Conservation (phyloP, 805 yeast genomes). For the Jamesozyma spencerorum region DNA sequence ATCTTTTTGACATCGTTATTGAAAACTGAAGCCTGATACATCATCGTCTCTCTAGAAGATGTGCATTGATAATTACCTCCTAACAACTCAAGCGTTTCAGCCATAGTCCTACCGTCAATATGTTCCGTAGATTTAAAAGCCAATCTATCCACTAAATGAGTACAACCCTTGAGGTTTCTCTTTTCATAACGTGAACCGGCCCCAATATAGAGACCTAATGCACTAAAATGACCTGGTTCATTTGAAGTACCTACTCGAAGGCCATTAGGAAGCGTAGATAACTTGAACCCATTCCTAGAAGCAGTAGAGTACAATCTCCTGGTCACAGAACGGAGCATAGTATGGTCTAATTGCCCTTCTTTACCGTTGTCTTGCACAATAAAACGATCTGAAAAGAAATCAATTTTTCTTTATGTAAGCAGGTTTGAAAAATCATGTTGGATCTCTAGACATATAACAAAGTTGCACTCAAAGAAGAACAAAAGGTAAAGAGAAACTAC, state of each 20-base stretch:
- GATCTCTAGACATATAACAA: no score
- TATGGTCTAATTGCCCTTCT: no score
- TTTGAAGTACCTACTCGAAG: conserved; percentile 75
- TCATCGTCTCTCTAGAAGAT: conserved; percentile 80
- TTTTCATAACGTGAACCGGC: conserved; percentile 86
- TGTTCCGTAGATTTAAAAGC: conserved; percentile 68
- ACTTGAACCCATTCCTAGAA: conserved; percentile 15
- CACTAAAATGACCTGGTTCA: conserved; percentile 83
- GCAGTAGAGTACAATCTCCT: conserved; percentile 18
- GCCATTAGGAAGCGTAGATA: conserved; percentile 58
- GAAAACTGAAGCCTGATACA: conserved; percentile 92
- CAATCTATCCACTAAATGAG: conserved; percentile 77
- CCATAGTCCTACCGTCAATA: conserved; percentile 56
- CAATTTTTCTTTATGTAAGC: no score
- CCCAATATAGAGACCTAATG: conserved; percentile 78
- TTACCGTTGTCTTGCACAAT: no score
- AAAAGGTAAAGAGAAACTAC: no score
- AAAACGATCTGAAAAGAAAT: no score
- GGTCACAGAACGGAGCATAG: conserved; percentile 9
- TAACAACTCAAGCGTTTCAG: conserved; percentile 60
- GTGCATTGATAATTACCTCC: conserved; percentile 96
- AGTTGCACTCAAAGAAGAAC: no score
- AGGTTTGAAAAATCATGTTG: no score
- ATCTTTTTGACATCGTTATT: conserved; percentile 73
- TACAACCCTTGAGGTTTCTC: conserved; percentile 52